Conservation (phyloP, 164 flowering plant genomes). For the Warburgia ugandensis region DNA sequence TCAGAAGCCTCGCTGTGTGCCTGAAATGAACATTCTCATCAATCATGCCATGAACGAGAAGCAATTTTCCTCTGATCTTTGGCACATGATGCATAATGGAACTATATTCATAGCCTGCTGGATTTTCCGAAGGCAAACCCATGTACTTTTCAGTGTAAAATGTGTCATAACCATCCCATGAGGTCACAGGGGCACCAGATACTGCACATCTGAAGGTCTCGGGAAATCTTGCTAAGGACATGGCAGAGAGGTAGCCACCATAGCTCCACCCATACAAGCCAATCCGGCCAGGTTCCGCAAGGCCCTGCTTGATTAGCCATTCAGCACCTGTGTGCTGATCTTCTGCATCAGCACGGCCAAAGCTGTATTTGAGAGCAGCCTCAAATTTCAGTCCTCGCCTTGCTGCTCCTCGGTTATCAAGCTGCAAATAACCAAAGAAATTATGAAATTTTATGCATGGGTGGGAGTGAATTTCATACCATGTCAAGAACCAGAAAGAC, state of each 20-base stretch:
- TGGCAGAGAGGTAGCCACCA: conserved; percentile 88
- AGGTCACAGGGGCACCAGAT: conserved; percentile 85
- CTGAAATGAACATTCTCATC: conserved; percentile 95
- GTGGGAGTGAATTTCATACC: too few relatives aligned
- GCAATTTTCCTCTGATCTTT: conserved; percentile 55
- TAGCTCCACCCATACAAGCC: conserved; percentile 98
- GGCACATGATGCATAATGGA: conserved; percentile 71
- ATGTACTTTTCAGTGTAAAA: conserved; percentile 96
- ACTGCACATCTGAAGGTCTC: conserved; percentile 67
- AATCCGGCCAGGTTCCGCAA: conserved; percentile 53
- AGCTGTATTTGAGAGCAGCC: conserved; percentile 51
- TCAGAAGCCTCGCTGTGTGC: conserved; percentile 92
- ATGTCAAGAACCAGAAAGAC: too few relatives aligned
- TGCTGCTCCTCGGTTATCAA: conserved; percentile 83
- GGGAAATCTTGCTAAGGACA: conserved; percentile 56
- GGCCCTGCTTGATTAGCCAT: conserved; percentile 79
- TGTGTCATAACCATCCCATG: conserved; percentile 97
- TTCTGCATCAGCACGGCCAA: conserved; percentile 62
- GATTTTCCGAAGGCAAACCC: conserved; percentile 66
- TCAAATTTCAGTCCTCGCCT: conserved; percentile 90
- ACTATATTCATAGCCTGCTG: conserved; percentile 34
- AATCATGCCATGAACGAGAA: conserved; percentile 92
- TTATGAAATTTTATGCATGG: too few relatives aligned
- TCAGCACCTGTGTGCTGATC: conserved; percentile 81
- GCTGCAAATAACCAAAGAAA: conserved; percentile 32